Base-by-base conservation (phyloP, 208 protist genomes). In the Acanthamoeba divionensis region DNA sequence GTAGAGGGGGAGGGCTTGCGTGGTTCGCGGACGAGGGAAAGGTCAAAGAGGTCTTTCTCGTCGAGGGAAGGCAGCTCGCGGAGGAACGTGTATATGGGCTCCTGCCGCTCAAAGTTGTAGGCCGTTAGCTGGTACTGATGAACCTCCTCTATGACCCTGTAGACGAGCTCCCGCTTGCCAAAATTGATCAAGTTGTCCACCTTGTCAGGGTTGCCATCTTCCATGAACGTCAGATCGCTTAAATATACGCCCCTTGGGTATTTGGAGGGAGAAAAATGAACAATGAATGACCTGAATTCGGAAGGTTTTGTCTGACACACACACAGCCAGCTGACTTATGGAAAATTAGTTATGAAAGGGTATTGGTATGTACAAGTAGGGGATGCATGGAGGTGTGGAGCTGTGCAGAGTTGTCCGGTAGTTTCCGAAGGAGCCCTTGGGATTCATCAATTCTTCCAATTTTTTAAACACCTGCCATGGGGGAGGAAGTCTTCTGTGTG, bases 161-260 rank as follows among this genome's bases (percentile, higher is more conserved):
- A 88, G 60, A 80, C 18, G 12, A 90, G 62, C 3, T 63, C 50
- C 1, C 90, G 82, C 86, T 92, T 92, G 54, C 6, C 47, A 5
- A 90, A 38, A 77, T 92, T 92, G 86, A 90, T 83, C 3, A 92
- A 85, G 45, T 44, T 57, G 33, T 83, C 73, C 0, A 93, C 26
- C 45, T 24, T 66, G 63, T 95, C 83, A 21, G 90, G 73, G 62
- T 95, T 95, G 55, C 94, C 94, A 33, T 95, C 94, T 13, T 95
- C 94, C 15, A 95, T 86, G 65, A 95, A 95, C 24, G 91, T 93
- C 12, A 95, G 91, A 92, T 95, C 94, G 5, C 91, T 80, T 21
- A 95, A 52, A 33, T 91, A 93, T 4, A 96, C 80, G 33, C 95
- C 95, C 5, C 91, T 89, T 57, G 90, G 55, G 0, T 54, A 63